A percentile compares a stretch with the other conserved stretches of the same genome.
phyloP scores from a whole-genome alignment of 164 flowering plant species.

The Vitis vinifera region DNA sequence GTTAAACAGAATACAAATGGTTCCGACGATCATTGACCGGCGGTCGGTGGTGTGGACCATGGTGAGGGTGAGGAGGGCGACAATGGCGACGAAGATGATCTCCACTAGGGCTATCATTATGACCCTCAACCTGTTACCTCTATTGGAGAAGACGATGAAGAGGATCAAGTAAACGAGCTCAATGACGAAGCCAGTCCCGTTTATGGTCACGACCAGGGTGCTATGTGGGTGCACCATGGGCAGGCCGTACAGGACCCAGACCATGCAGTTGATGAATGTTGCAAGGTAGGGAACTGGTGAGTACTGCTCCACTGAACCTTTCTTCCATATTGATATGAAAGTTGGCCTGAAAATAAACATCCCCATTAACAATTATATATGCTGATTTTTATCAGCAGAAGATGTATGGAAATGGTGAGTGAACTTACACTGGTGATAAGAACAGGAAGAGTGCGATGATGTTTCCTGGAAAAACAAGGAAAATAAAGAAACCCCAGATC shows the following conservation, averaged over 20 bases:
- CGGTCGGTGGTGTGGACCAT: conserved; percentile 35
- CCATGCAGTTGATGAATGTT: conserved; percentile 68
- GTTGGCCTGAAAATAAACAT: conserved; percentile 60
- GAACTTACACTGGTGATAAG: conserved; percentile 68
- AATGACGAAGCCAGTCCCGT: conserved; percentile 57
- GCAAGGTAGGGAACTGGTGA: conserved; percentile 76
- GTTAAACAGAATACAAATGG: conserved; percentile 44
- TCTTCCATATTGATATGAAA: conserved; percentile 70
- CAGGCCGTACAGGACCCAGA: conserved; percentile 78
- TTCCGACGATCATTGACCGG: conserved; percentile 52
- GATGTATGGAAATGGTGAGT: neutral
- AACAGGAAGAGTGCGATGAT: conserved; percentile 53
- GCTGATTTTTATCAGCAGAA: too few relatives aligned
- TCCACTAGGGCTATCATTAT: conserved; percentile 31
- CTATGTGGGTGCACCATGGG: conserved; percentile 74
- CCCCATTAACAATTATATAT: too few relatives aligned
- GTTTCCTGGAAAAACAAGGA: conserved; percentile 55
- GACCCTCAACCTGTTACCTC: conserved; percentile 40
- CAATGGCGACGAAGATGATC: conserved; percentile 27
- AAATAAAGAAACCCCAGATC: neutral
- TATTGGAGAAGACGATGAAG: conserved; percentile 48
- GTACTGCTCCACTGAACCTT: conserved; percentile 72
- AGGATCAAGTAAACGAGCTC: conserved; percentile 54
- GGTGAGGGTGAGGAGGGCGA: conserved; percentile 37
- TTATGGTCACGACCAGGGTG: conserved; percentile 63